Evolutionary conservation across 345 rosid species (phyloP).

Genomic region (Gossypium sturtianum): DNA sequence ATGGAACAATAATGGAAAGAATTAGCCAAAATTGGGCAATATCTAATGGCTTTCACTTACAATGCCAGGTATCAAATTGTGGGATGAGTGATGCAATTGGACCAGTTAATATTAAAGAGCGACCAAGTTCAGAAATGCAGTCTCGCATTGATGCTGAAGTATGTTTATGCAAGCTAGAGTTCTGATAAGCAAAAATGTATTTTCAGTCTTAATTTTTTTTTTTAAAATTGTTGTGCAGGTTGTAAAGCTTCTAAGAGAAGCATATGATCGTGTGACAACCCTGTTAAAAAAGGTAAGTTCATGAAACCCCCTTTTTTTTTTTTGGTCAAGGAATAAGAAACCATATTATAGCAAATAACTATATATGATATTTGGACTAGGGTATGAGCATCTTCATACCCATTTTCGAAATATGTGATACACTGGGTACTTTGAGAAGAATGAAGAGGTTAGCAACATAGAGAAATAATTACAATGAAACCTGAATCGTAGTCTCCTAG

Average conservation of each 20-base stretch:
- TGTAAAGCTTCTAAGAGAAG: constrained; percentile 87
- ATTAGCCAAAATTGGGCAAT: neutral
- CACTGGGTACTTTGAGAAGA: no score
- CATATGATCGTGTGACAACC: constrained; percentile 86
- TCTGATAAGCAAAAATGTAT: neutral
- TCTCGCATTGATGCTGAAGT: constrained; percentile 96
- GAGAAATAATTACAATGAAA: neutral
- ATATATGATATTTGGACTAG: neutral
- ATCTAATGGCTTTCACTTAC: neutral
- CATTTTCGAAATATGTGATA: no score
- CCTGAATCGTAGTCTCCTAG: neutral
- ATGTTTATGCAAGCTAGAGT: constrained; percentile 15
- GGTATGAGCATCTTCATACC: neutral
- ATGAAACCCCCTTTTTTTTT: neutral
- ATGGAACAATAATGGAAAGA: neutral
- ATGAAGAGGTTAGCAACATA: no score
- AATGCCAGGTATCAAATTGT: constrained; percentile 4
- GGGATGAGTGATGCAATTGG: constrained; percentile 30
- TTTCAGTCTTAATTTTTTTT: constrained; percentile 5
- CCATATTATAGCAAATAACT: neutral
- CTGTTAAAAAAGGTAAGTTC: constrained; percentile 68
- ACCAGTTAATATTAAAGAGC: constrained; percentile 89
- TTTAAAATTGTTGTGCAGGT: constrained; percentile 40
- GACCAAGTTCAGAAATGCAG: constrained; percentile 93
- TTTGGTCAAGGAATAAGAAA: neutral